These are phyloP conservation scores for Maudiozyma bulderi DNA, from an alignment of 805 yeast species.

Conservation along the genomic window DNA sequence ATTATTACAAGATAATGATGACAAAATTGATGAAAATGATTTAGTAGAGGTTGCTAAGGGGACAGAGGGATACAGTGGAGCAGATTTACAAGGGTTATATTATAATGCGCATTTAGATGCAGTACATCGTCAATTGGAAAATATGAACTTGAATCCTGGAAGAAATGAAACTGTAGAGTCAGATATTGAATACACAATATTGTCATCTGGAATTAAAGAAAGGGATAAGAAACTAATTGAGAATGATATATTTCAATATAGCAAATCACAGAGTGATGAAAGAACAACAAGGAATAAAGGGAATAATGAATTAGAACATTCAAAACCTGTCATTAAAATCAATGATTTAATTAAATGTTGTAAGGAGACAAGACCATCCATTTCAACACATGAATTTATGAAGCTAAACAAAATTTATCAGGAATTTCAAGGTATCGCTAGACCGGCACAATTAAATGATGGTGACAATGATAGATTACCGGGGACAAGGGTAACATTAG, in stretches of 20 bases:
- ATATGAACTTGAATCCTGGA: background rate
- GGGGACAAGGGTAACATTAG: conserved; percentile 77
- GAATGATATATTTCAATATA: no score
- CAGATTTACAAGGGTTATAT: conserved; percentile 86
- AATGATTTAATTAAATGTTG: background rate
- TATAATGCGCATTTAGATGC: conserved; percentile 88
- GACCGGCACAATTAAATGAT: conserved; percentile 84
- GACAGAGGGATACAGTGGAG: conserved; percentile 82
- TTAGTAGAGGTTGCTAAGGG: conserved; percentile 29
- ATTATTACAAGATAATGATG: conserved; percentile 9
- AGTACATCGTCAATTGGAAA: conserved; percentile 45
- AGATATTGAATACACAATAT: background rate
- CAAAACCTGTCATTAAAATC: background rate
- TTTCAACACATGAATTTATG: conserved; percentile 58
- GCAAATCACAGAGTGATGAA: no score
- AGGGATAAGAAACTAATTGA: background rate
- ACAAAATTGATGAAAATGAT: conserved; percentile 31
- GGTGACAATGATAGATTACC: conserved; percentile 40
- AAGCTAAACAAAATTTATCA: conserved; percentile 58
- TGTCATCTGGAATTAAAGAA: background rate
- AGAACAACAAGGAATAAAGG: background rate
- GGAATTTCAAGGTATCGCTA: conserved; percentile 54
- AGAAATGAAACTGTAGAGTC: background rate
- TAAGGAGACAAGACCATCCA: conserved; percentile 78
- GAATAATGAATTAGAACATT: background rate